Conservation (phyloP, 805 yeast species). For the Yamadazyma paraphyllophila region DNA sequence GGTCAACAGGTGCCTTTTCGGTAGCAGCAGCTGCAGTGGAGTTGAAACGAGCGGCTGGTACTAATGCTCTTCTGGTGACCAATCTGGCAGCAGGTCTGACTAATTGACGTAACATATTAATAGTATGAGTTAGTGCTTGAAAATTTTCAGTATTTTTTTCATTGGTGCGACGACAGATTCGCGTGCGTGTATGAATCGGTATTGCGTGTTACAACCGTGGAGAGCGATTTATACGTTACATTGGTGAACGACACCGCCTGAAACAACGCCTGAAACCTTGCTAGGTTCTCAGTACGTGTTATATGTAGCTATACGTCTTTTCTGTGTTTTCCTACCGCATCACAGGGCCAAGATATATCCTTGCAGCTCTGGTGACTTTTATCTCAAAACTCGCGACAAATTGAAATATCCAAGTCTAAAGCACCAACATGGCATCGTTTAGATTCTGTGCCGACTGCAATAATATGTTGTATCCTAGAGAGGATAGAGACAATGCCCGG, state of each 20-base stretch:
- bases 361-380: no score
- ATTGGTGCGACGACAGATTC: constrained; percentile 4
- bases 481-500: constrained; percentile 76
- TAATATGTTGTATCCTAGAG: constrained; percentile 97
- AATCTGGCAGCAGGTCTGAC: constrained; percentile 38
- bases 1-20: constrained; percentile 61
- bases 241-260: no score
- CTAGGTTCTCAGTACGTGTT: no score
- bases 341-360: no score
- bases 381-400: background rate
- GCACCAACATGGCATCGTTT: constrained; percentile 73
- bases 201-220: background rate
- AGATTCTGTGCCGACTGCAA: constrained; percentile 96
- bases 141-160: constrained; percentile 9
- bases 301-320: no score
- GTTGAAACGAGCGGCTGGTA: constrained; percentile 41
- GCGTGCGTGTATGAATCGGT: background rate
- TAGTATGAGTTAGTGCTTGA: background rate
- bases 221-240: background rate
- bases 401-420: background rate
- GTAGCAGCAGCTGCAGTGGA: constrained; percentile 43
- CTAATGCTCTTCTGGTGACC: constrained; percentile 22
- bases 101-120: constrained; percentile 33
- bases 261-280: no score
- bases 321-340: no score